Percentiles rank a stretch among this genome's conserved stretches.
Conservation (phyloP, 2,329 filamentous ascomycete genomes). For the Incumbomyces lentus region DNA sequence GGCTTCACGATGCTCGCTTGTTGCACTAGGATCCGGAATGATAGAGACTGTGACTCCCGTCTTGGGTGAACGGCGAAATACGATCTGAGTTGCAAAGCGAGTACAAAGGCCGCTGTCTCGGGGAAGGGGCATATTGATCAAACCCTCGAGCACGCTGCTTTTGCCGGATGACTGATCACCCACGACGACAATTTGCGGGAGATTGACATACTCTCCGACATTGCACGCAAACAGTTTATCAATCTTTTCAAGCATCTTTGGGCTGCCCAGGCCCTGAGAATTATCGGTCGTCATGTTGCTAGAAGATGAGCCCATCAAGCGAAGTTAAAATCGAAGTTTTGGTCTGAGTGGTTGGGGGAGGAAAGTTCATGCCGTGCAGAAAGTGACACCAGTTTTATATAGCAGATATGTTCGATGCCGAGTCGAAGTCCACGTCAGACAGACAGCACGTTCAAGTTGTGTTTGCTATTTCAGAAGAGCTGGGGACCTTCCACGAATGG, state of each 20-base stretch:
- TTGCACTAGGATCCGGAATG: conserved; percentile 24
- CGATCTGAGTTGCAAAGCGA: conserved; percentile 39
- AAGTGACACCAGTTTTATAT: too few species aligned
- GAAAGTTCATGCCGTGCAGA: too few species aligned
- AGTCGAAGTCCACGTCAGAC: too few species aligned
- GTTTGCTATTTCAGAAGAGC: too few species aligned
- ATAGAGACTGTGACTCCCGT: conserved; percentile 27
- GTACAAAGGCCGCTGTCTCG: conserved; percentile 32
- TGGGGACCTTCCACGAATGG: too few species aligned
- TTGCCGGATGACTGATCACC: conserved; percentile 34
- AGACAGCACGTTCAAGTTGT: too few species aligned
- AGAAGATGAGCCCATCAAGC: too few species aligned
- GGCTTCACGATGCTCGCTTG: conserved; percentile 16
- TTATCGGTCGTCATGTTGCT: neutral
- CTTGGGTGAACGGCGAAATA: conserved; percentile 26
- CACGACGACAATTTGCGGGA: conserved; percentile 29
- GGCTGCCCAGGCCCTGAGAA: neutral
- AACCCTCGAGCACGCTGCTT: conserved; percentile 25
- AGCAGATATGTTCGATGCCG: too few species aligned
- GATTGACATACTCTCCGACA: conserved; percentile 14
- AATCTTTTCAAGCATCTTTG: conserved; percentile 24
- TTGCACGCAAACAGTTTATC: conserved; percentile 28
- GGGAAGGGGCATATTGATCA: conserved; percentile 31
- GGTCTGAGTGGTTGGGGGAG: too few species aligned
- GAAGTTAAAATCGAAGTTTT: too few species aligned